Percentiles rank a stretch among this genome's conserved stretches.
These are phyloP conservation scores for Yamadazyma membranifaciens DNA, from an alignment of 1,139 yeast species.

Conservation along the genomic window DNA sequence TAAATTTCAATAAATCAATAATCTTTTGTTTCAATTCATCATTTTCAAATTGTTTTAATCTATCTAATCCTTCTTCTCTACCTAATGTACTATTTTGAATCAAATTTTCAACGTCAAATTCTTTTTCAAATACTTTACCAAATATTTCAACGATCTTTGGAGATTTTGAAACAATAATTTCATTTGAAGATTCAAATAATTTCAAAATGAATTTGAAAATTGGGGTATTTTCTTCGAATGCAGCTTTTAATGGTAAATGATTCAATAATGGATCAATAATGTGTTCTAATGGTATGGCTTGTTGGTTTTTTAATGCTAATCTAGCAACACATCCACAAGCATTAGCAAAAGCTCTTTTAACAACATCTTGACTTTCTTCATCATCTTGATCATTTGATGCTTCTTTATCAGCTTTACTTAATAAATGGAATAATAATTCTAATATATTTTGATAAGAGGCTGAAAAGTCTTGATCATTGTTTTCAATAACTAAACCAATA, in stretches of 20 bases:
- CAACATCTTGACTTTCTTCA: constrained; percentile 76
- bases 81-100: constrained; percentile 75
- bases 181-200: constrained; percentile 65
- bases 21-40: constrained; percentile 65
- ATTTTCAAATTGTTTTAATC: constrained; percentile 73
- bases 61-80: constrained; percentile 76
- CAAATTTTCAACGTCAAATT: constrained; percentile 66
- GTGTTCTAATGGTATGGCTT: constrained; percentile 75
- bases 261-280: constrained; percentile 73
- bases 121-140: constrained; percentile 69
- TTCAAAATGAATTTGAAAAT: constrained; percentile 75
- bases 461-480: constrained; percentile 55
- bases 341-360: constrained; percentile 85
- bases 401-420: constrained; percentile 74
- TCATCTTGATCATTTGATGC: constrained; percentile 63
- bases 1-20: constrained; percentile 67
- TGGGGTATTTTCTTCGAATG: constrained; percentile 90
- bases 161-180: constrained; percentile 55
- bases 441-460: constrained; percentile 68
- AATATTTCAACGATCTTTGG: constrained; percentile 67
- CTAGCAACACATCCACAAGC: constrained; percentile 98
- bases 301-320: constrained; percentile 73
- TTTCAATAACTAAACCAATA: constrained; percentile 76
- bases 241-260: constrained; percentile 85
- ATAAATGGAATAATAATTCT: constrained; percentile 72